Evolutionary conservation across 495 filamentous ascomycete genomes (phyloP), one percentile per base, ranked within the genome.

Genomic region (Penicillium cataractarum): DNA sequence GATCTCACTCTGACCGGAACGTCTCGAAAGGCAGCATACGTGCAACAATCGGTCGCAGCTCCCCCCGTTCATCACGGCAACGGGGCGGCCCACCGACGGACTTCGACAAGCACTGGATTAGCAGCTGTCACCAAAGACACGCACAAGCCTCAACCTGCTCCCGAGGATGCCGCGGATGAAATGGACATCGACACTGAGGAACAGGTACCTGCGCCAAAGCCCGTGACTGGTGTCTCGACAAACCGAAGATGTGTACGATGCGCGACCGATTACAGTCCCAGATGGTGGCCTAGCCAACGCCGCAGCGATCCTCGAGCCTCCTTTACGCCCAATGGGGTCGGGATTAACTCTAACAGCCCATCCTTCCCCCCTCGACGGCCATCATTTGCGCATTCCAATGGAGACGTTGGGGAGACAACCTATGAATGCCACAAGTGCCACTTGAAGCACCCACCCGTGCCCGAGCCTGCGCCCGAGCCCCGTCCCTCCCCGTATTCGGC

Each of bases 1-100:
- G 95, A 99, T 66, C 82, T 94, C 22, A 85, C 90, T 19, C 76
- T 97, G 57, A 97, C 93, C 8, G 94, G 94, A 22, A 97, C 95
- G 19, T 89, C 93, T 44, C 88, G 95, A 22, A 97, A 97, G 71
- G 94, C 96, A 22, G 87, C 85, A 32, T 82, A 88, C 24, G 78
- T 88, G 40, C 82, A 87, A 52, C 78, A 83, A 37, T 80, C 81
- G 6, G 76, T 80, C 40, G 75, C 76, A 55, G 70, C 66, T 8
- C 65, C 72, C 10, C 65, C 72, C 10, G 71, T 75, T 12, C 74
- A 70, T 7, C 59, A 68, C 61, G 67, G 55, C 24, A 52, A 58
- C 12, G 64, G 63, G 22, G 50, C 61, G 21, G 68, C 55, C 29
- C 72, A 74, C 42, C 76, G 80, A 39, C 76, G 81, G 55, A 66